These are phyloP conservation scores for Starmerella floricola DNA, from an alignment of 805 yeast species.

Conservation along the genomic window DNA sequence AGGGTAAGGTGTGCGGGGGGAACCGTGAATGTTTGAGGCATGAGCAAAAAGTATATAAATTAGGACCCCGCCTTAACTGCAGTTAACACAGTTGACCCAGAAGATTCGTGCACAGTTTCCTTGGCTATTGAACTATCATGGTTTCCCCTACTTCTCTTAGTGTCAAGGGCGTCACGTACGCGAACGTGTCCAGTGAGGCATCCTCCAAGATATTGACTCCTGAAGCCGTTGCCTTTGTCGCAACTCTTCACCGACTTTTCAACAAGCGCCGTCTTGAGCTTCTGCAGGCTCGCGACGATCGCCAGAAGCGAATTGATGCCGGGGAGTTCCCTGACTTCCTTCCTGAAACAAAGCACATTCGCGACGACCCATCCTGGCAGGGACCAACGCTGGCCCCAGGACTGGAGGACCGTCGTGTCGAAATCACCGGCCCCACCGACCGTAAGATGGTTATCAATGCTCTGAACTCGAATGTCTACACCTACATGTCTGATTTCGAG, in stretches of 20 bases:
- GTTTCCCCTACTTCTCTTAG: slow-evolving; percentile 22
- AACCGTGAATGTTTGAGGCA: not conserved
- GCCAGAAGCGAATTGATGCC: slow-evolving; percentile 45
- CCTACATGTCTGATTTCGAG: slow-evolving; percentile 68
- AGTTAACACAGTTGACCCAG: too few species aligned
- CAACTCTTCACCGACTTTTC: slow-evolving; percentile 55
- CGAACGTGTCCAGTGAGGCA: slow-evolving; percentile 39
- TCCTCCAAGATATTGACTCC: slow-evolving; percentile 45
- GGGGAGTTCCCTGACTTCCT: slow-evolving; percentile 59
- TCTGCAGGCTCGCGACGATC: slow-evolving; percentile 42
- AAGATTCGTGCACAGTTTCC: too few species aligned
- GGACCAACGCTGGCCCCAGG: slow-evolving; percentile 62
- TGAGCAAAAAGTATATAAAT: slow-evolving; percentile 5
- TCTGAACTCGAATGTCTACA: slow-evolving; percentile 53
- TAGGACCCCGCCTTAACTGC: not conserved
- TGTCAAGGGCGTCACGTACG: slow-evolving; percentile 42
- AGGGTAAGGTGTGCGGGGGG: slow-evolving; percentile 8
- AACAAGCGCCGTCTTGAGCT: slow-evolving; percentile 44
- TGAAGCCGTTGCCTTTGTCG: slow-evolving; percentile 55
- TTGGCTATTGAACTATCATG: slow-evolving; percentile 12
- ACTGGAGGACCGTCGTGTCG: slow-evolving; percentile 57
- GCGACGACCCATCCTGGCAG: slow-evolving; percentile 58
- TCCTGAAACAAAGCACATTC: slow-evolving; percentile 49
- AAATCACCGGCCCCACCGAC: slow-evolving; percentile 67
- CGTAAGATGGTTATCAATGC: slow-evolving; percentile 68